phyloP scores from a whole-genome alignment of 768 basidiomycete genomes.

The Nidularia sp. region DNA sequence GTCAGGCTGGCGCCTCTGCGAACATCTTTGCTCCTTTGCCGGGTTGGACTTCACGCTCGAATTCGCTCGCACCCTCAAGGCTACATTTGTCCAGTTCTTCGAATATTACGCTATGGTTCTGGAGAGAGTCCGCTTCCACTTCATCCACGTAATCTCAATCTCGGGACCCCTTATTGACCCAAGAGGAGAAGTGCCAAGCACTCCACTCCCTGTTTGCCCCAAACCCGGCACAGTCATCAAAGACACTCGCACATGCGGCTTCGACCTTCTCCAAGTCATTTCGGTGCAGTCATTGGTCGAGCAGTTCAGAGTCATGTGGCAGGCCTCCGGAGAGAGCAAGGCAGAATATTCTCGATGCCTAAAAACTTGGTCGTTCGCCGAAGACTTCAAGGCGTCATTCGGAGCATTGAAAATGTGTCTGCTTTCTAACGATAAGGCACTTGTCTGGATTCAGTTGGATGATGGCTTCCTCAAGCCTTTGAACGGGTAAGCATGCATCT shows the following conservation, averaged over 20 bases:
- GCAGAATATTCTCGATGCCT: not conserved
- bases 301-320: not conserved
- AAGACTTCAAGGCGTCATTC: slow-evolving; percentile 5
- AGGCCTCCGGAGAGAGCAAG: not conserved
- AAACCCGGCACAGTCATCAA: not conserved
- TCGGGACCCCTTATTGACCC: not conserved
- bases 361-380: slow-evolving; percentile 1
- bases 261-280: not conserved
- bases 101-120: not conserved
- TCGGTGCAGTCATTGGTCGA: not conserved
- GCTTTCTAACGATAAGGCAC: slow-evolving; percentile 1
- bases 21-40: slow-evolving; percentile 4
- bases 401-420: slow-evolving; percentile 3
- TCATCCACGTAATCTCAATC: not conserved
- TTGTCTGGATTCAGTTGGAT: slow-evolving; percentile 3
- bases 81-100: not conserved
- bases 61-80: not conserved
- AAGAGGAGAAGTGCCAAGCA: not conserved
- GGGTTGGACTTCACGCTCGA: not conserved
- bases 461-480: slow-evolving; percentile 3
- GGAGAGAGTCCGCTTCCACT: not conserved
- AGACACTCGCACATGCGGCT: not conserved
- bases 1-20: slow-evolving; percentile 6
- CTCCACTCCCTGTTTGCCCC: not conserved
- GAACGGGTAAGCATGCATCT: not conserved